These are phyloP conservation scores for Magnaporthiopsis incrustans DNA, from an alignment of 2,329 filamentous ascomycete genomes.

Conservation along the genomic window DNA sequence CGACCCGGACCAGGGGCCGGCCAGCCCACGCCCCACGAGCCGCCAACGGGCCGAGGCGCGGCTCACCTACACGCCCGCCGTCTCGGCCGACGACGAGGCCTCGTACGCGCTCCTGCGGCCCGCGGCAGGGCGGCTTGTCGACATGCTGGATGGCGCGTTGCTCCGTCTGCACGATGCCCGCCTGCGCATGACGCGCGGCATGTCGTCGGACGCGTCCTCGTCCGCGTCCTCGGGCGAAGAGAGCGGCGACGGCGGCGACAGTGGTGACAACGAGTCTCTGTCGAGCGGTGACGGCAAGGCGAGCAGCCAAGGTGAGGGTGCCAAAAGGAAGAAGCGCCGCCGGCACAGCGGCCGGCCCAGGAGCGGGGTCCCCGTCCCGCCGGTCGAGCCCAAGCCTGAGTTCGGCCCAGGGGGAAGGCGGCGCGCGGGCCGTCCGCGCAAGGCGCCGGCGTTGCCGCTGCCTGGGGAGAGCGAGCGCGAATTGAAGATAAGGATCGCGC, in stretches of 20 bases:
- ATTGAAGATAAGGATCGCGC: slow-evolving; percentile 38
- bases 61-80: slow-evolving; percentile 35
- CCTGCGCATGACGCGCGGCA: slow-evolving; percentile 35
- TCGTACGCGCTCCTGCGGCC: slow-evolving; percentile 60
- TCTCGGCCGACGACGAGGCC: slow-evolving; percentile 63
- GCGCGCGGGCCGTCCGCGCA: slow-evolving; percentile 32
- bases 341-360: neutral
- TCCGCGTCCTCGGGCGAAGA: slow-evolving; percentile 22
- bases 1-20: neutral
- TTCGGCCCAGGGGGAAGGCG: slow-evolving; percentile 2
- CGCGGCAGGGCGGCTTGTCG: slow-evolving; percentile 60
- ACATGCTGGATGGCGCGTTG: slow-evolving; percentile 61
- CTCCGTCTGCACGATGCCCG: slow-evolving; percentile 61
- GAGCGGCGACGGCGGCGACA: slow-evolving; percentile 8
- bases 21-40: slow-evolving; percentile 2
- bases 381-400: neutral
- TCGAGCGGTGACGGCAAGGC: slow-evolving; percentile 6
- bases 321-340: neutral
- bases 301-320: neutral
- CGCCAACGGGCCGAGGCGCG: neutral
- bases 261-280: too few species aligned
- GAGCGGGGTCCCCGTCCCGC: neutral
- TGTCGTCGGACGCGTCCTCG: slow-evolving; percentile 13
- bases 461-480: slow-evolving; percentile 39
- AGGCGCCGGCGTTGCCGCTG: slow-evolving; percentile 23